Evolutionary conservation across 129 eudicot species (phyloP).

Genomic region (Glebionis coronaria): DNA sequence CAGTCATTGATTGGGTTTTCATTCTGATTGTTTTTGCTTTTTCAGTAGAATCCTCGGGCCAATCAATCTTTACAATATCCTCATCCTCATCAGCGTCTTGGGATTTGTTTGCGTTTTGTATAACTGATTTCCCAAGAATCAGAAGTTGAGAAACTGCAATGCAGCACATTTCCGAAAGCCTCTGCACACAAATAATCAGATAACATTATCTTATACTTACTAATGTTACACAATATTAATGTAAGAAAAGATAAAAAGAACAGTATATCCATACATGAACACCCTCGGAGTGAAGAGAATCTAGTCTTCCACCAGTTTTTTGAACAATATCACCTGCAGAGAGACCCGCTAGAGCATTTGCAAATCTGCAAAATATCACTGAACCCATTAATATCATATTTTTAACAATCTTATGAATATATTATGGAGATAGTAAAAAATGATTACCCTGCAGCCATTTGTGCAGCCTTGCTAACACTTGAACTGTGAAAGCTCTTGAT

Average conservation of each 20-base stretch:
- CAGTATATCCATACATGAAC: conserved; percentile 60
- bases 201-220: background rate
- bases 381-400: conserved; percentile 1
- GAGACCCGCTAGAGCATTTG: conserved; percentile 71
- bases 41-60: conserved; percentile 95
- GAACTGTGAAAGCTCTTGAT: conserved; percentile 73
- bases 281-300: conserved; percentile 95
- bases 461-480: conserved; percentile 90
- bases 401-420: background rate
- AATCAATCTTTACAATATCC: conserved; percentile 50
- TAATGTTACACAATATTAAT: background rate
- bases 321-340: conserved; percentile 72
- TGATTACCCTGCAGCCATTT: conserved; percentile 92
- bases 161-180: conserved; percentile 96
- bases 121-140: conserved; percentile 74
- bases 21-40: conserved; percentile 71
- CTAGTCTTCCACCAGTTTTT: conserved; percentile 85
- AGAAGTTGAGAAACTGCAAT: conserved; percentile 81
- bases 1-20: conserved; percentile 65
- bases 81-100: conserved; percentile 45
- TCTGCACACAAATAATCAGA: conserved; percentile 42
- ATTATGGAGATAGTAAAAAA: background rate
- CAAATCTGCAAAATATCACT: conserved; percentile 62
- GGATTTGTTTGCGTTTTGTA: conserved; percentile 57
- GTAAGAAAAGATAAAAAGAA: no score